Conservation (phyloP, 345 rosid genomes). For the Odontarrhena argentea region DNA sequence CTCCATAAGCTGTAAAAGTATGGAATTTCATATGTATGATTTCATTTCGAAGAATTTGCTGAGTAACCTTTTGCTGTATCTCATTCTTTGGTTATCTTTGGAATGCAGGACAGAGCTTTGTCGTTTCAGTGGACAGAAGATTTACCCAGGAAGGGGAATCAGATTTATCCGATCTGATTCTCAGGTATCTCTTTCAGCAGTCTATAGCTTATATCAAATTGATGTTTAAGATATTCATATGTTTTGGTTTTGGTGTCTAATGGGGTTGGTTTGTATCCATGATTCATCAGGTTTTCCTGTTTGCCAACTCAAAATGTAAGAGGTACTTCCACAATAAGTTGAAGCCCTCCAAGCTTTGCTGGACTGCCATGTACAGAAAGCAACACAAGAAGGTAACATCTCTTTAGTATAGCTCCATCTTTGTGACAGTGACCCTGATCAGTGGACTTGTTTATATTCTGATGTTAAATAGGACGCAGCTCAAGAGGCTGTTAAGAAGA, state of each 20-base stretch:
- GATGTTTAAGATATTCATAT: neutral
- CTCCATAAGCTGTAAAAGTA: neutral
- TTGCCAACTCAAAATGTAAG: slow-evolving; percentile 85
- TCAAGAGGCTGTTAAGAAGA: slow-evolving; percentile 73
- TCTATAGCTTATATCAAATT: neutral
- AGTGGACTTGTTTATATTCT: neutral
- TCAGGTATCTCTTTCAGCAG: slow-evolving; percentile 27
- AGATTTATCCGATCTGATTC: slow-evolving; percentile 46
- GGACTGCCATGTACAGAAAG: slow-evolving; percentile 84
- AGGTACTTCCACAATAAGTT: slow-evolving; percentile 88
- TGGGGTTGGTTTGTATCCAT: neutral
- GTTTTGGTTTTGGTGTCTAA: neutral
- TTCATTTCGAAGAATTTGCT: neutral
- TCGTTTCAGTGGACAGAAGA: slow-evolving; percentile 47
- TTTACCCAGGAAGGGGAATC: slow-evolving; percentile 47
- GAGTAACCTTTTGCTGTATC: neutral
- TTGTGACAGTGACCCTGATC: neutral
- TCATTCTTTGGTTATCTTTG: neutral
- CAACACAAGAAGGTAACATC: slow-evolving; percentile 71
- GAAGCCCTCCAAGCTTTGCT: slow-evolving; percentile 90
- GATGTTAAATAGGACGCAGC: slow-evolving; percentile 54
- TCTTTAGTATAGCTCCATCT: neutral
- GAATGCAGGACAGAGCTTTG: slow-evolving; percentile 43
- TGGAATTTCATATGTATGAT: neutral
- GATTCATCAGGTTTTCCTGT: slow-evolving; percentile 73